Percentiles rank a stretch among this genome's conserved stretches.
These are phyloP conservation scores for Talaromyces sp. DNA, from an alignment of 2,329 filamentous ascomycete species.

Conservation along the genomic window DNA sequence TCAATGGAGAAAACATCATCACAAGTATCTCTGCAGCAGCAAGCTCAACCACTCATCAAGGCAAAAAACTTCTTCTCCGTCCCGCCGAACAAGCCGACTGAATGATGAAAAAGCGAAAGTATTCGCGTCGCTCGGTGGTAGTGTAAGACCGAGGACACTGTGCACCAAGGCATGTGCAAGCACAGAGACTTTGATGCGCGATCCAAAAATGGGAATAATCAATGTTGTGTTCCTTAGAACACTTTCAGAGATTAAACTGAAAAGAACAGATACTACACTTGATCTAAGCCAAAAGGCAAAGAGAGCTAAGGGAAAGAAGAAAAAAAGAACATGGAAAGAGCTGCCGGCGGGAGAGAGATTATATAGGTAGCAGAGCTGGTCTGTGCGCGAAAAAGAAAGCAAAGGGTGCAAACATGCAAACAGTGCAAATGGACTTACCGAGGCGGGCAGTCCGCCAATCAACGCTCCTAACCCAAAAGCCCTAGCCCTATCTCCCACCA, in stretches of 20 bases:
- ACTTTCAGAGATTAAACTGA: constrained; percentile 95
- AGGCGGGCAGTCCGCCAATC: background rate
- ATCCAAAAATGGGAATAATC: constrained; percentile 81
- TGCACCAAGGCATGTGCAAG: constrained; percentile 66
- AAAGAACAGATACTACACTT: constrained; percentile 97
- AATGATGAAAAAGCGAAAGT: constrained; percentile 56
- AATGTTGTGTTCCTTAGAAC: constrained; percentile 66
- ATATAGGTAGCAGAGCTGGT: constrained; percentile 28
- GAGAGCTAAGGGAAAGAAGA: constrained; percentile 49
- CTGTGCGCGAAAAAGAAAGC: constrained; percentile 20
- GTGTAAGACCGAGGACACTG: constrained; percentile 75
- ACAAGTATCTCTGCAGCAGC: too few relatives aligned
- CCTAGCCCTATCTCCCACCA: constrained; percentile 28
- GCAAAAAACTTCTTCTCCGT: constrained; percentile 61
- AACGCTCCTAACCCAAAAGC: background rate
- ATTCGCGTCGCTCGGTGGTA: constrained; percentile 68
- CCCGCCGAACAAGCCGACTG: constrained; percentile 50
- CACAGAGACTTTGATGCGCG: constrained; percentile 58
- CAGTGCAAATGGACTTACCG: background rate
- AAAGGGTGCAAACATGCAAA: constrained; percentile 9
- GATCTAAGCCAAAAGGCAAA: constrained; percentile 71
- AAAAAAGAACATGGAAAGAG: constrained; percentile 35
- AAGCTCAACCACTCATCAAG: too few relatives aligned
- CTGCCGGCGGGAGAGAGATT: constrained; percentile 20
- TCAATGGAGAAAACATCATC: too few relatives aligned